Evolutionary conservation across 108 stramenopile species (phyloP), one percentile per base, ranked within the genome.

Genomic region (Chaetoceros muelleri): DNA sequence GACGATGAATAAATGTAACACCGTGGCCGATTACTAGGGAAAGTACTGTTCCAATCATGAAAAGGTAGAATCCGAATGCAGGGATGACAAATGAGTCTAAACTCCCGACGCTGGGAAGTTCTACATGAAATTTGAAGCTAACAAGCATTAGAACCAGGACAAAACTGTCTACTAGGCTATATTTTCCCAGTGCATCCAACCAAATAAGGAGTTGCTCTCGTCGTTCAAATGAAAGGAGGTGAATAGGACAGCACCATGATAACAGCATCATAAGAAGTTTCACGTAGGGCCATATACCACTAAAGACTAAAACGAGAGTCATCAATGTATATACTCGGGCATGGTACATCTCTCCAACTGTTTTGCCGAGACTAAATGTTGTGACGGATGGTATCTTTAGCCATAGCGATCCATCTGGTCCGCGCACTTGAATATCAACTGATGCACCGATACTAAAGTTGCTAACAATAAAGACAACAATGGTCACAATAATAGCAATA

Each of bases 251-350:
- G 23, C 77, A 55, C 91, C 93, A 96, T 0, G 75, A 62, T 40
- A 74, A 50, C 5, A 91, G 51, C 80, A 94, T 79, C 25, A 80
- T 66, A 0, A 85, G 29, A 13, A 96, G 60, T 64, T 96, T 96
- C 8, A 79, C 57, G 50, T 96, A 96, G 0, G 95, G 95, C 95
- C 93, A 96, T 19, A 85, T 68, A 0, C 95, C 95, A 57, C 83
- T 85, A 59, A 87, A 95, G 20, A 81, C 73, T 21, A 86, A 61
- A 16, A 96, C 88, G 57, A 94, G 59, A 18, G 88, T 53, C 44
- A 94, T 70, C 31, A 96, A 58, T 19, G 86, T 64, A 60, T 93
- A 96, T 3, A 96, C 90, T 30, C 81, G 75, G 0, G 95, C 95
- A 19, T 73, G 31, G 49, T 62, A 76, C 81, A 96, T 80, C 50